A percentile compares a stretch with the other conserved stretches of the same genome.
These are phyloP conservation scores for Atkinsonella hypoxylon DNA, from an alignment of 2,329 filamentous ascomycete genomes.

Conservation along the genomic window DNA sequence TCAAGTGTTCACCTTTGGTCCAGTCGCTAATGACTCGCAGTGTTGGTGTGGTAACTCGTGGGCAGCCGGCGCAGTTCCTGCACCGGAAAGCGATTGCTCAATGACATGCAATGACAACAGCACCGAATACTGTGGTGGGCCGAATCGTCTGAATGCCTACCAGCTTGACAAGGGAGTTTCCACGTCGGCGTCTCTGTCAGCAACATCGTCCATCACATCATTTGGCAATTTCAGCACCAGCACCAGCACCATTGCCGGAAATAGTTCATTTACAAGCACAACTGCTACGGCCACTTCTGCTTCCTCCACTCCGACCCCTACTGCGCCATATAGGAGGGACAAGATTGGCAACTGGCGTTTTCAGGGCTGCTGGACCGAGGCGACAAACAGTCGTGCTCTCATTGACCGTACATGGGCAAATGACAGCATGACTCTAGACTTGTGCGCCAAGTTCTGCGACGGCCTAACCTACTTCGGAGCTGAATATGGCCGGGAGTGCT, in stretches of 20 bases:
- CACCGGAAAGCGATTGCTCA: constrained; percentile 19
- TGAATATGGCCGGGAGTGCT: constrained; percentile 27
- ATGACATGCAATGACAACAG: constrained; percentile 25
- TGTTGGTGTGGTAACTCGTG: constrained; percentile 26
- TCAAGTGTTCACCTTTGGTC: background rate
- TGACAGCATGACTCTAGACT: constrained; percentile 22
- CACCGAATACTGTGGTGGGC: constrained; percentile 25
- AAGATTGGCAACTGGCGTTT: constrained; percentile 18
- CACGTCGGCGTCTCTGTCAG: constrained; percentile 17
- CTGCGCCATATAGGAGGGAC: constrained; percentile 14
- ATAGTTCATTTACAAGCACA: constrained; percentile 3
- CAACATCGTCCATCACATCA: background rate
- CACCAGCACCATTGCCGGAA: background rate
- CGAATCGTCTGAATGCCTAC: constrained; percentile 24
- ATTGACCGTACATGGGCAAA: constrained; percentile 15
- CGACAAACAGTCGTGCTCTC: constrained; percentile 19
- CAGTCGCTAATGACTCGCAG: constrained; percentile 7
- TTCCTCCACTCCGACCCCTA: constrained; percentile 10
- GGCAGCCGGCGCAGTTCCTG: constrained; percentile 15
- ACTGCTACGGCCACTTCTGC: constrained; percentile 10
- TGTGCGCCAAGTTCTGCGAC: constrained; percentile 21
- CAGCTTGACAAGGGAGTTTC: constrained; percentile 8
- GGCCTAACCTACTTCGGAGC: constrained; percentile 24
- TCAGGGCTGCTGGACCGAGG: constrained; percentile 27
- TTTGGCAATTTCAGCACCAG: background rate